Conservation (phyloP, 441 rosid species). For the Gossypium davidsonii region DNA sequence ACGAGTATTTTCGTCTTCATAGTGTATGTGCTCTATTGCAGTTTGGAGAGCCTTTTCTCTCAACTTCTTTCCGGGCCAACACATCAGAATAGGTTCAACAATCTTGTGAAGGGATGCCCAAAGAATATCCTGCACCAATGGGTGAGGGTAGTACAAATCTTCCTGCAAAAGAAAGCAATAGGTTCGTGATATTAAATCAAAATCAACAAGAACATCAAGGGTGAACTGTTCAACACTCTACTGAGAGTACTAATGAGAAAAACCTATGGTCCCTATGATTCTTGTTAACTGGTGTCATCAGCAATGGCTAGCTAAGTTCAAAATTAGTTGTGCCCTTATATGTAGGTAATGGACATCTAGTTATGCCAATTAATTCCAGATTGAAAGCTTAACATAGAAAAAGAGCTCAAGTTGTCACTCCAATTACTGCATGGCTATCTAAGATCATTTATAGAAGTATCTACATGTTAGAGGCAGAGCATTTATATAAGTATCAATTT, state of each 20-base stretch:
- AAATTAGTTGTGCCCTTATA: background rate
- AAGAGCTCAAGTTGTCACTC: background rate
- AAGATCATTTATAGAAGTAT: background rate
- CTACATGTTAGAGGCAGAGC: background rate
- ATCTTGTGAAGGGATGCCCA: constrained; percentile 53
- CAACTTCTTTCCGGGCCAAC: constrained; percentile 81
- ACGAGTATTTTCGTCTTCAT: constrained; percentile 88
- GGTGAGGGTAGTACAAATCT: constrained; percentile 72
- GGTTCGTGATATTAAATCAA: background rate
- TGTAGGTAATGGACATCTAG: background rate
- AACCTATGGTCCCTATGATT: background rate
- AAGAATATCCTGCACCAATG: constrained; percentile 60
- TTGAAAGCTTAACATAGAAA: background rate
- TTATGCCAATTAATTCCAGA: background rate
- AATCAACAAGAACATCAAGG: background rate
- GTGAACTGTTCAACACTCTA: background rate
- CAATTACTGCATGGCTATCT: background rate
- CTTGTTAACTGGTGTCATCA: background rate
- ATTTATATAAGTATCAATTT: constrained; percentile 1
- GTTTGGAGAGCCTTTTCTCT: constrained; percentile 68
- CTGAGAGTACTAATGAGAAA: background rate
- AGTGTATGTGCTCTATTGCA: constrained; percentile 70
- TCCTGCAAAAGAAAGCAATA: constrained; percentile 35
- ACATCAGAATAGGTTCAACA: constrained; percentile 56
- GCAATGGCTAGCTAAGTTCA: background rate